Evolutionary conservation across 148 eudicot species (phyloP).

Genomic region (Chenopodium formosanum): DNA sequence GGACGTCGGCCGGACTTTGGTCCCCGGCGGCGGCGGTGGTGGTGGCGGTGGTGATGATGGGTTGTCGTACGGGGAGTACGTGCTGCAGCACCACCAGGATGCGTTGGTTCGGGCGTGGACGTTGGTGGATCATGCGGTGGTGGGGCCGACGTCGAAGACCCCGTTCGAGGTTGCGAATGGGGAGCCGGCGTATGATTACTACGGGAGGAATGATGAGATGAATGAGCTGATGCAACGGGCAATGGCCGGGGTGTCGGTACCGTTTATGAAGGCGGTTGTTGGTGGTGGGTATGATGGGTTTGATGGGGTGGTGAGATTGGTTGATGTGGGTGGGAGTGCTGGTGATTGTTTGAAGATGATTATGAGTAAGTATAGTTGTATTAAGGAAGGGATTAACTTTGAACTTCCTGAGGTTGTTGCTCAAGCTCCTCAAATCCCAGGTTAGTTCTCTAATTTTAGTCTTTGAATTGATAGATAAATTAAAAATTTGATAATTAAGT

Average conservation of each 20-base stretch:
- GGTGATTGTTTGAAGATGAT: constrained; percentile 66
- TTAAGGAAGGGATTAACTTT: constrained; percentile 51
- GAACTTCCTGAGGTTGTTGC: constrained; percentile 65
- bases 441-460: constrained; percentile 5
- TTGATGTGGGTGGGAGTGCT: constrained; percentile 64
- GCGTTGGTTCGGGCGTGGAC: constrained; percentile 52
- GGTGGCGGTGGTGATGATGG: constrained; percentile 34
- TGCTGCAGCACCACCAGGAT: constrained; percentile 64
- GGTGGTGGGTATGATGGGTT: constrained; percentile 51
- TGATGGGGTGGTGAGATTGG: constrained; percentile 39
- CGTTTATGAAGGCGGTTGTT: constrained; percentile 51
- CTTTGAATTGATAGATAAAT: background rate
- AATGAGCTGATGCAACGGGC: constrained; percentile 52
- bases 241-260: constrained; percentile 59
- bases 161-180: constrained; percentile 58
- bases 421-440: constrained; percentile 48
- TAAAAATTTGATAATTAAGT: background rate
- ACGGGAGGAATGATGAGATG: constrained; percentile 54
- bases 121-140: constrained; percentile 43
- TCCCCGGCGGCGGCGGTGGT: constrained; percentile 26
- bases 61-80: constrained; percentile 46
- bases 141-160: constrained; percentile 35
- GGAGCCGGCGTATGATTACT: constrained; percentile 47
- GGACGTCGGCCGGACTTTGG: constrained; percentile 48
- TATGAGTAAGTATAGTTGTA: constrained; percentile 32